Evolutionary conservation across 768 basidiomycete genomes (phyloP), one percentile per base, ranked within the genome.

Genomic region (Sistotremastrum niveocremeum): DNA sequence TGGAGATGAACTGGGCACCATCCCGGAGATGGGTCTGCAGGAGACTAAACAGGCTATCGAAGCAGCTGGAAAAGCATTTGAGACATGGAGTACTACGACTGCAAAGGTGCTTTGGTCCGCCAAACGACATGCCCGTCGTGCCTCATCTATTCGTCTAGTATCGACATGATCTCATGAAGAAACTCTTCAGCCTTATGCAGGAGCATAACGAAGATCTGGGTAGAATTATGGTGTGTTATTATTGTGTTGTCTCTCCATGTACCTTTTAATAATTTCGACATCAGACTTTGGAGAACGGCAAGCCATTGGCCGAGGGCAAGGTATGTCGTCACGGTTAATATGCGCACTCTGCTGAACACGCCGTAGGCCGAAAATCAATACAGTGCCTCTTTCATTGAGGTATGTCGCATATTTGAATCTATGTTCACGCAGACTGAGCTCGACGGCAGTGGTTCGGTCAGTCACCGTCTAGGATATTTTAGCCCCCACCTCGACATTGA

Each of bases 281-380:
- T 36, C 60, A 89, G 87, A 93, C 89, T 5, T 65, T 91, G 49
- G 95, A 99, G 67, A 99, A 99, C 57, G 95, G 95, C 34, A 99
- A 98, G 66, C 73, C 90, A 6, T 65, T 95, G 39, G 65, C 69
- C 0, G 91, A 97, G 53, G 85, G 76, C 34, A 84, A 85, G 74
- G 85, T 84, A 50, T 8, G 49, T 37, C 37, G 44, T 37, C 31
- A 5, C 20, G 8, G 39, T 35, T 11, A 10, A 34, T 1, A 6
- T 29, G 41, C n/a, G 33, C 10, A 11, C 43, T 20, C 20, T 37
- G 31, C 36, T 41, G 9, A 33, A 41, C 53, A 20, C 3, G 31
- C 35, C 12, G 8, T 49, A 86, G 77, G 80, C 83, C 29, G 94
- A 99, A 65, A 81, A 80, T 53, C 56, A 67, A 0, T 99, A 99